These are phyloP conservation scores for Acacia confusa DNA, from an alignment of 306 rosid species.

Conservation along the genomic window DNA sequence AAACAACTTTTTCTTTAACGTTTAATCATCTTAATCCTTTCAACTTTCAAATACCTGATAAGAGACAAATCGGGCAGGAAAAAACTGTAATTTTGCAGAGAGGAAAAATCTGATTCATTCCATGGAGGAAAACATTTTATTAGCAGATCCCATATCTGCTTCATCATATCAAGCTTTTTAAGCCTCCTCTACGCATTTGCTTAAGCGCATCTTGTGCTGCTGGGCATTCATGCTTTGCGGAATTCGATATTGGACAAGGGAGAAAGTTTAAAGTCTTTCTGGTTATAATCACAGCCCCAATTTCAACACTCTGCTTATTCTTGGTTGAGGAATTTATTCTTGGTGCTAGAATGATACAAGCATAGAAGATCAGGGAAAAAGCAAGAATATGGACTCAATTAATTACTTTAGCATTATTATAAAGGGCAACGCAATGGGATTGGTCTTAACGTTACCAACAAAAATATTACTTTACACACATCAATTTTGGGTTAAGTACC, in stretches of 20 bases:
- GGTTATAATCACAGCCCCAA: conserved; percentile 62
- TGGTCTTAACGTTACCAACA: no score
- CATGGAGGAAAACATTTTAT: not conserved
- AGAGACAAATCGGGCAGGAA: not conserved
- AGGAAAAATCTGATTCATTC: not conserved
- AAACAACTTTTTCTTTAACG: no score
- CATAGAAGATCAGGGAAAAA: not conserved
- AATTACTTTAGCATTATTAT: no score
- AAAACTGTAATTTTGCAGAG: not conserved
- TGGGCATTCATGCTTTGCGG: no score
- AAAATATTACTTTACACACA: no score
- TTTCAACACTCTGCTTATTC: conserved; percentile 62
- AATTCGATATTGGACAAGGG: no score
- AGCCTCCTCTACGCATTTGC: conserved; percentile 46
- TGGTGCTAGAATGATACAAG: not conserved
- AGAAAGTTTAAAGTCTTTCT: not conserved
- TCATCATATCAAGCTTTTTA: conserved; percentile 56
- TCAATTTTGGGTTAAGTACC: no score
- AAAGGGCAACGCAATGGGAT: no score
- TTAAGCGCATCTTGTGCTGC: no score
- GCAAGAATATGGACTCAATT: no score
- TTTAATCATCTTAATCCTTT: no score
- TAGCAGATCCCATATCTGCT: conserved; percentile 59
- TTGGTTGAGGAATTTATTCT: conserved; percentile 30
- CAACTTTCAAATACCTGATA: no score